These are phyloP conservation scores for Pythium coloratum DNA, from an alignment of 352 stramenopile species.

Conservation along the genomic window DNA sequence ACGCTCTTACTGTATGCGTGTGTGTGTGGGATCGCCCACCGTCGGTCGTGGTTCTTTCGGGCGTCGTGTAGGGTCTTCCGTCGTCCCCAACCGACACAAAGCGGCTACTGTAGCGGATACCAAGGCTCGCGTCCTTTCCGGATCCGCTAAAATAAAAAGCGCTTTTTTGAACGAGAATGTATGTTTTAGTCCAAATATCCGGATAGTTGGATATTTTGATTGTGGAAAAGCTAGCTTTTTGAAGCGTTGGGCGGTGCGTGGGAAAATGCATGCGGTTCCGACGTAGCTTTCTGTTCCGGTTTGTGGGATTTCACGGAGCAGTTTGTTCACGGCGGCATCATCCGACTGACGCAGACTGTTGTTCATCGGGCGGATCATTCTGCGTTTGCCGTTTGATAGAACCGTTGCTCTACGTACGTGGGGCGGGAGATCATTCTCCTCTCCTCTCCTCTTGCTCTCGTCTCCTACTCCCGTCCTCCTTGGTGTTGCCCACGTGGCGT, in stretches of 20 bases:
- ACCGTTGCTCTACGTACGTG: not conserved
- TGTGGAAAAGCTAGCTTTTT: not conserved
- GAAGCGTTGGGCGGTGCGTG: not conserved
- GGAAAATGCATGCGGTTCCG: constrained; percentile 15
- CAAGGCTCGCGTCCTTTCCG: constrained; percentile 20
- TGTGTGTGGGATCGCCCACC: not conserved
- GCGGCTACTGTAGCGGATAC: not conserved
- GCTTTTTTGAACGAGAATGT: constrained; percentile 8
- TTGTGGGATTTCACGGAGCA: not conserved
- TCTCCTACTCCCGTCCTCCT: constrained; percentile 2
- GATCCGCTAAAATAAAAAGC: constrained; percentile 5
- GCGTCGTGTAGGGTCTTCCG: not conserved
- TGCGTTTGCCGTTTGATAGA: not conserved
- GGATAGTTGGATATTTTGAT: not conserved
- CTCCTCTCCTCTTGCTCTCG: not conserved
- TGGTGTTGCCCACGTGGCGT: not conserved
- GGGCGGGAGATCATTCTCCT: not conserved
- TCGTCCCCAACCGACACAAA: not conserved
- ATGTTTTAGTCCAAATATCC: not conserved
- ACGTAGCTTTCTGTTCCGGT: not conserved
- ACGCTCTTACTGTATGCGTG: too few species aligned
- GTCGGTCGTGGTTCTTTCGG: not conserved
- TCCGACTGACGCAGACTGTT: constrained; percentile 6
- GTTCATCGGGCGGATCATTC: constrained; percentile 1
- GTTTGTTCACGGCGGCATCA: not conserved